Base-by-base conservation (phyloP, 768 basidiomycete genomes). In the Phylloporus sp. region DNA sequence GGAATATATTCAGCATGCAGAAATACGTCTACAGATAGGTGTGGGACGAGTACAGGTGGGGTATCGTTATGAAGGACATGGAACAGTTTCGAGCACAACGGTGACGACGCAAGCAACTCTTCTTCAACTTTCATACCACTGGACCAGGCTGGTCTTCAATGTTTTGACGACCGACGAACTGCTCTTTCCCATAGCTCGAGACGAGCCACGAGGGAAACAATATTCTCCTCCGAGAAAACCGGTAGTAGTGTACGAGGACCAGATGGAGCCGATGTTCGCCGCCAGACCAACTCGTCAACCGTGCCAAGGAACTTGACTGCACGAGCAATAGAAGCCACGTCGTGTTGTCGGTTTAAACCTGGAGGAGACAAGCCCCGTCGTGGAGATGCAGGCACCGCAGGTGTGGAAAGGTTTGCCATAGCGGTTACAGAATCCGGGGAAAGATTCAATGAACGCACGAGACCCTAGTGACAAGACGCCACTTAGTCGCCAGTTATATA, bases 261-360 rank as follows among this genome's bases (percentile, higher is more conserved):
- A 5, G 55, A 53, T 2, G 52, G 28, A 2, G 31, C 39, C 22
- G 58, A 51, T 23, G 53, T 43, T 8, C 67, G 55, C 28, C 58
- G 60, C 67, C 67, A 68, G 11, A 68, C 57, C 1, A 70, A 47
- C 36, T 68, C 64, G 40, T 68, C 68, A 6, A 66, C 55, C 6
- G 52, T 27, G 4, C 51, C 49, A 18, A 70, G 49, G 29, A 69
- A 70, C 41, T 58, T 53, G 47, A 70, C 16, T 2, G 66, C 52
- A 7, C 59, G 59, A 16, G 36, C 26, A 39, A 70, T 52, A 8
- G 69, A 60, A 11, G 57, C 45, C 0, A 61, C 20, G 36, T 64
- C 62, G 13, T 56, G 47, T 43, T 61, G 52, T 34, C 41, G 48
- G 20, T 40, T 23, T 2, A 22, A 47, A 22, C 13, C 36, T 4